phyloP scores from a whole-genome alignment of 2,329 filamentous ascomycete genomes.

The Cercospora berteroae region DNA sequence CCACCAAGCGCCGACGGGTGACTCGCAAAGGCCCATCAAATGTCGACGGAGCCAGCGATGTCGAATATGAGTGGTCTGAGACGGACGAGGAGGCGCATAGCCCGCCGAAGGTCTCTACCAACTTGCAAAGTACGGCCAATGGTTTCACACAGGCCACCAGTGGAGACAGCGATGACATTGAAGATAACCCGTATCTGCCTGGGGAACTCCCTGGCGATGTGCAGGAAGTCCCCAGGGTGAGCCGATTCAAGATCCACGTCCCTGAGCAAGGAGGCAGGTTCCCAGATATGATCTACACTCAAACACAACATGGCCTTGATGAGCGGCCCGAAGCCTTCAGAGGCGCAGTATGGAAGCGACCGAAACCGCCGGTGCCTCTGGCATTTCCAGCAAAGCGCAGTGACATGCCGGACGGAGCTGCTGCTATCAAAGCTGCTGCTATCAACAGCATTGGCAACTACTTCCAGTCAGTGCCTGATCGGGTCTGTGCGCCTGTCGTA shows the following conservation, averaged over 20 bases:
- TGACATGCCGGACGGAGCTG: conserved; percentile 3
- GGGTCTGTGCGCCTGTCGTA: background rate
- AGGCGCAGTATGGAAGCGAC: conserved; percentile 51
- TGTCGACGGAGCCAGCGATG: conserved; percentile 29
- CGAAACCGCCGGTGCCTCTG: conserved; percentile 16
- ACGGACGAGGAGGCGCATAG: conserved; percentile 26
- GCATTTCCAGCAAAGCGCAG: conserved; percentile 1
- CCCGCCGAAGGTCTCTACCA: conserved; percentile 16
- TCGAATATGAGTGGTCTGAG: conserved; percentile 23
- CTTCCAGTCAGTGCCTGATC: conserved; percentile 17
- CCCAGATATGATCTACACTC: conserved; percentile 44
- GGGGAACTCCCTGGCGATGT: conserved; percentile 27
- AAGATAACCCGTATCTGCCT: conserved; percentile 30
- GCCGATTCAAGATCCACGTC: conserved; percentile 45
- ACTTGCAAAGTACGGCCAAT: conserved; percentile 6
- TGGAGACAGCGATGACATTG: conserved; percentile 18
- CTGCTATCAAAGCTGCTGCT: background rate
- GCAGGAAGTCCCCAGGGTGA: conserved; percentile 34
- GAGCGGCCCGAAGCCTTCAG: conserved; percentile 47
- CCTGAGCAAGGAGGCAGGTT: conserved; percentile 43
- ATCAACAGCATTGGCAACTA: conserved; percentile 21
- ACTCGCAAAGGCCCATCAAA: conserved; percentile 21
- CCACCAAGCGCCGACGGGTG: conserved; percentile 34
- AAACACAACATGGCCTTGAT: conserved; percentile 42
- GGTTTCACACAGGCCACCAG: conserved; percentile 14